Conservation (phyloP, 257 asterid species). For the Asclepias syriaca region DNA sequence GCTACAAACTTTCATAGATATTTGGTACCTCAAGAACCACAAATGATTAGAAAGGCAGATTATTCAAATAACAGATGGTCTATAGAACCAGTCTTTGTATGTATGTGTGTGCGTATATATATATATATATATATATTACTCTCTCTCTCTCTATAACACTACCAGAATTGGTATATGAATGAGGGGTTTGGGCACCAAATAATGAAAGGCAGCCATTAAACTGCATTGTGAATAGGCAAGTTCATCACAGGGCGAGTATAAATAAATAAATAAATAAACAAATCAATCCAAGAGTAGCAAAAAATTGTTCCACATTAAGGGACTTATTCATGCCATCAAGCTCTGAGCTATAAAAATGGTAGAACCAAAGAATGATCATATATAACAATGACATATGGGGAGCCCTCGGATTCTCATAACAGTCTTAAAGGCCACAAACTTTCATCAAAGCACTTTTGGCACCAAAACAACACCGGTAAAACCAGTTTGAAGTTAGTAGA, state of each 20-base stretch:
- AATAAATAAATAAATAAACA: neutral
- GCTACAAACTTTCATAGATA: neutral
- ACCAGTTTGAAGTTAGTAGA: neutral
- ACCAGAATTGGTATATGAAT: neutral
- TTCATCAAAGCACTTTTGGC: slow-evolving; percentile 16
- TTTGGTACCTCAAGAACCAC: neutral
- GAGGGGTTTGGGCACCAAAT: slow-evolving; percentile 2
- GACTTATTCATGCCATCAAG: neutral
- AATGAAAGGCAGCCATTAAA: slow-evolving; percentile 7
- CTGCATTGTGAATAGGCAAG: neutral
- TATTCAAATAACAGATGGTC: neutral
- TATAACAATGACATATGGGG: neutral
- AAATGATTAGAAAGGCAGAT: neutral
- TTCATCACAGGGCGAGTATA: neutral
- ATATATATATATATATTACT: neutral
- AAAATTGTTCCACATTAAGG: too few species aligned
- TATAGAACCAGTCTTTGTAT: neutral
- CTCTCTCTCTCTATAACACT: slow-evolving; percentile 1
- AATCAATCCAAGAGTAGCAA: neutral
- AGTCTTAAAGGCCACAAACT: slow-evolving; percentile 5
- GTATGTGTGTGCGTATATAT: neutral
- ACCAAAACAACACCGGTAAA: neutral
- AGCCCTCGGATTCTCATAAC: neutral
- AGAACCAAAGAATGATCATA: neutral
- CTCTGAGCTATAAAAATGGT: neutral